Evolutionary conservation across 352 stramenopile species (phyloP).

Genomic region (Phytophthora syringae): DNA sequence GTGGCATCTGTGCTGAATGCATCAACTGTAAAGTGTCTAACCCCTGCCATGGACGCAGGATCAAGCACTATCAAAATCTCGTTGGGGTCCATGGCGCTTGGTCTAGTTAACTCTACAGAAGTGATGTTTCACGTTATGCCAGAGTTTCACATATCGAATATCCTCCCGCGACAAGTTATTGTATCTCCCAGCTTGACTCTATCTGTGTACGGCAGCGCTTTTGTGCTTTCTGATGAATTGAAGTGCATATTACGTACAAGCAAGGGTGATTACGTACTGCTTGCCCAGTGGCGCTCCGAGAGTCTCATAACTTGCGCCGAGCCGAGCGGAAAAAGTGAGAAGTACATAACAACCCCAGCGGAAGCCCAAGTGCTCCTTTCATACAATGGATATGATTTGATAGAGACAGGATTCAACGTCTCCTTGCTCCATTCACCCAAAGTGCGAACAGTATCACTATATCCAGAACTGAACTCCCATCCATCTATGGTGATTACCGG

Average conservation of each 20-base stretch:
- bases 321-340: neutral
- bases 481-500: conserved; percentile 35
- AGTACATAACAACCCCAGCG: neutral
- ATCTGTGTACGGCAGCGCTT: conserved; percentile 33
- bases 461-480: conserved; percentile 4
- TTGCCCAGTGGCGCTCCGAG: conserved; percentile 27
- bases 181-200: conserved; percentile 18
- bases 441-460: conserved; percentile 16
- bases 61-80: conserved; percentile 24
- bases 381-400: conserved; percentile 17
- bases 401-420: conserved; percentile 48
- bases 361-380: conserved; percentile 37
- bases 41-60: conserved; percentile 19
- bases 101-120: conserved; percentile 44
- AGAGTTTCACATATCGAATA: conserved; percentile 23
- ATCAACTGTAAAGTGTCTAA: conserved; percentile 28
- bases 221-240: conserved; percentile 23
- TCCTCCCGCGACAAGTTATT: conserved; percentile 28
- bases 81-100: conserved; percentile 15
- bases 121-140: conserved; percentile 34
- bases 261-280: conserved; percentile 6
- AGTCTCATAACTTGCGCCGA: conserved; percentile 32
- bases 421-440: conserved; percentile 39
- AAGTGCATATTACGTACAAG: conserved; percentile 40
- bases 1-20: conserved; percentile 18